Evolutionary conservation across 75 land plant species (phyloP).

Genomic region (Larix kaempferi): DNA sequence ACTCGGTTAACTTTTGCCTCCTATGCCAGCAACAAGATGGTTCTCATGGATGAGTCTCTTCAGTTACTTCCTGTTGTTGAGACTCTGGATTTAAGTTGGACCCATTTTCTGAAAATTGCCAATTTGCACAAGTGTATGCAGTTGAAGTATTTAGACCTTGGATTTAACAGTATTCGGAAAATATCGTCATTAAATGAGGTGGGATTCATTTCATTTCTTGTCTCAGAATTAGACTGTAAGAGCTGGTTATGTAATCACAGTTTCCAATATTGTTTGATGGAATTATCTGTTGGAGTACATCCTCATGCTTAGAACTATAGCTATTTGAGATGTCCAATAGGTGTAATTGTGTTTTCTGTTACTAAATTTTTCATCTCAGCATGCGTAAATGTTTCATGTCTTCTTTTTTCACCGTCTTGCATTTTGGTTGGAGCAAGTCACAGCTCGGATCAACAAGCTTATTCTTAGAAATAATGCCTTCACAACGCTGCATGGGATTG

Average conservation of each 20-base stretch:
- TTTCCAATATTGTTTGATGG: too few relatives aligned
- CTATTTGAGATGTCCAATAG: background rate
- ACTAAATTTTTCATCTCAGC: background rate
- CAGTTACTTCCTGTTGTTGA: slow-evolving; percentile 95
- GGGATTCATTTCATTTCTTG: background rate
- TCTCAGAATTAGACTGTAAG: background rate
- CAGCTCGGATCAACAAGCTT: slow-evolving; percentile 65
- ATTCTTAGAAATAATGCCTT: slow-evolving; percentile 91
- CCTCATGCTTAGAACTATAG: background rate
- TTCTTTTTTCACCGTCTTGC: background rate
- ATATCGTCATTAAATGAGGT: slow-evolving; percentile 68
- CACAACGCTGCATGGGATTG: slow-evolving; percentile 71
- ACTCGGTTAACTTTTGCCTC: slow-evolving; percentile 71
- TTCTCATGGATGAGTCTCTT: slow-evolving; percentile 94
- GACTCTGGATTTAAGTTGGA: slow-evolving; percentile 85
- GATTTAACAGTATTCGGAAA: slow-evolving; percentile 75
- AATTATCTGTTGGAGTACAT: background rate
- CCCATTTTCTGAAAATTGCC: slow-evolving; percentile 73
- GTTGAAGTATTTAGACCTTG: slow-evolving; percentile 80
- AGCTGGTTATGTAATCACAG: too few relatives aligned
- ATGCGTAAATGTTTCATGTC: background rate
- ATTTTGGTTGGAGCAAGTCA: slow-evolving; percentile 47
- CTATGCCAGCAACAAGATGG: slow-evolving; percentile 72
- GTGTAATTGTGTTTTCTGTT: background rate
- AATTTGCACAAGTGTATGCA: slow-evolving; percentile 69